phyloP scores from a whole-genome alignment of 306 rosid genomes.

The Castanospermum australe region DNA sequence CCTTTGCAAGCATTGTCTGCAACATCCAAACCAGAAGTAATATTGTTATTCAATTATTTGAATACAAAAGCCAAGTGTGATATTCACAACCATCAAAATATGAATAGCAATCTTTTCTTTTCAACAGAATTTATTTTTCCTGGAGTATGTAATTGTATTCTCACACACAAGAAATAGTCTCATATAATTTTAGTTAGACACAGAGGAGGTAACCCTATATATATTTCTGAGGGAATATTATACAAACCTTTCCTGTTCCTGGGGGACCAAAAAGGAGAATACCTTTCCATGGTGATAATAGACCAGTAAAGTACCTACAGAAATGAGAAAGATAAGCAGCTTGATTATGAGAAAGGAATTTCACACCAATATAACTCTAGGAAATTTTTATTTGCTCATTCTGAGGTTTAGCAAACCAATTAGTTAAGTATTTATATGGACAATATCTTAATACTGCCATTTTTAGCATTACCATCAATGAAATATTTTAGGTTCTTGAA shows the following conservation, averaged over 20 bases:
- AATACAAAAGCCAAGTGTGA: background rate
- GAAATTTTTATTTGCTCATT: conserved; percentile 9
- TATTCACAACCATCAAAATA: conserved; percentile 7
- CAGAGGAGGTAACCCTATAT: background rate
- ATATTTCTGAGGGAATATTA: conserved; percentile 13
- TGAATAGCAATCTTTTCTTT: background rate
- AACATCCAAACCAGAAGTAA: conserved; percentile 30
- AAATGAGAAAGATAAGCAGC: conserved; percentile 36
- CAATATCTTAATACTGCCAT: background rate
- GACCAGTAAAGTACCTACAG: conserved; percentile 88
- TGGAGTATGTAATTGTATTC: conserved; percentile 6
- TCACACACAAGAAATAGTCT: too few species aligned
- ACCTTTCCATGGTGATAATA: conserved; percentile 97
- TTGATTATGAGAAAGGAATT: conserved; percentile 9
- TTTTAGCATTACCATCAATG: conserved; percentile 23
- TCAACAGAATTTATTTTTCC: background rate
- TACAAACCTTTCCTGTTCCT: conserved; percentile 96
- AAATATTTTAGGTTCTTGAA: background rate
- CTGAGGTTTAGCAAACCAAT: conserved; percentile 4
- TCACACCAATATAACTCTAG: background rate
- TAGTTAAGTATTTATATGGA: too few species aligned
- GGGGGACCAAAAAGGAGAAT: conserved; percentile 99
- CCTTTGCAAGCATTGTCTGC: conserved; percentile 99
- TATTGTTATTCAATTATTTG: background rate
- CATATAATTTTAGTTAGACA: background rate